A percentile compares a stretch with the other conserved stretches of the same genome.
Conservation (phyloP, 352 stramenopile species). For the Thraustochytrium sp. region DNA sequence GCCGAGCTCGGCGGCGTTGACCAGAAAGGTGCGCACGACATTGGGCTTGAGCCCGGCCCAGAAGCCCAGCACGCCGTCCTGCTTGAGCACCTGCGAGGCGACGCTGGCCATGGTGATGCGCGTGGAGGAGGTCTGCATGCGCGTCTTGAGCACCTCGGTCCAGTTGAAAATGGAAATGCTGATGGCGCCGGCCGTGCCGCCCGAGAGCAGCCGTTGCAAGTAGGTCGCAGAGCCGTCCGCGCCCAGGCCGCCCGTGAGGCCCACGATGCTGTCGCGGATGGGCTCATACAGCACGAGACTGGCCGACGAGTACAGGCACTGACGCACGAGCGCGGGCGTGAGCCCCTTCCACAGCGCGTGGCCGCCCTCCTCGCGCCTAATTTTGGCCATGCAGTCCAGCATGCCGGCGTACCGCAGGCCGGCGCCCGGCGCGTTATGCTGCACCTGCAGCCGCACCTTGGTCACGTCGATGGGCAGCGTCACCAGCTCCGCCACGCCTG, state of each 20-base stretch:
- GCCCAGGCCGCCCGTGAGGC: background rate
- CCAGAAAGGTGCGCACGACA: constrained; percentile 55
- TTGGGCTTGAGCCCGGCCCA: constrained; percentile 48
- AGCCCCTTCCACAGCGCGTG: constrained; percentile 49
- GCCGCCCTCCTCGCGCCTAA: constrained; percentile 37
- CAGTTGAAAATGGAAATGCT: constrained; percentile 50
- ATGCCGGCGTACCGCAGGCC: constrained; percentile 9
- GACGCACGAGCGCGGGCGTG: constrained; percentile 40
- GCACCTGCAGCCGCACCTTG: constrained; percentile 41
- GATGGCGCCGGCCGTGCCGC: constrained; percentile 44
- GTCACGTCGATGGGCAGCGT: constrained; percentile 40
- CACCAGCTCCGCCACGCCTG: constrained; percentile 24
- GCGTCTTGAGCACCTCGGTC: constrained; percentile 49
- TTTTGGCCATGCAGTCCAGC: constrained; percentile 40
- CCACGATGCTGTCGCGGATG: constrained; percentile 43
- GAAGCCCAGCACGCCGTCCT: constrained; percentile 34
- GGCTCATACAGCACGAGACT: constrained; percentile 49
- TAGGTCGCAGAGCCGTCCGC: constrained; percentile 14
- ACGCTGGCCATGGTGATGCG: background rate
- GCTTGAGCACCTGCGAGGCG: constrained; percentile 3
- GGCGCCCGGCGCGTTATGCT: background rate
- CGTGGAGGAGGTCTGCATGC: constrained; percentile 45
- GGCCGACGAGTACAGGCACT: constrained; percentile 46
- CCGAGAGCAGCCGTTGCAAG: constrained; percentile 44
- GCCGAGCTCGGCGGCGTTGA: constrained; percentile 56